Conservation (phyloP, 2,329 filamentous ascomycete species). For the Cercospora sesami region DNA sequence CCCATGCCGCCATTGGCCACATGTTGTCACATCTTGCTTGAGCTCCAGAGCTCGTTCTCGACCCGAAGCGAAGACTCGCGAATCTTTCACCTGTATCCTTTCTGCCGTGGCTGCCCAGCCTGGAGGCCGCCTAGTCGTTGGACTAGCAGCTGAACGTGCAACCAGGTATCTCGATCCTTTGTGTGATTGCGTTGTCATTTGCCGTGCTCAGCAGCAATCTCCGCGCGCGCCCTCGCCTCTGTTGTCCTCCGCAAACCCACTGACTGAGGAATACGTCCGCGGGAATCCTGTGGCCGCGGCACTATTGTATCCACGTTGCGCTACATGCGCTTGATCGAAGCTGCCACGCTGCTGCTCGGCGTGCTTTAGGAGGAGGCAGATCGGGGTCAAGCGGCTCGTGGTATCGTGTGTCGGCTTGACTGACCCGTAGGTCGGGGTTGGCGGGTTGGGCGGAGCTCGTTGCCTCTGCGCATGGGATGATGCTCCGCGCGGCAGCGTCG, state of each 20-base stretch:
- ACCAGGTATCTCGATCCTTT: neutral
- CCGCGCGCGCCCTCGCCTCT: neutral
- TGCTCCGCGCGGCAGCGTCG: neutral
- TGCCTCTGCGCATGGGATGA: neutral
- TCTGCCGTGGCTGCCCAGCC: neutral
- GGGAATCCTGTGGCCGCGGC: neutral
- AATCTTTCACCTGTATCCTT: neutral
- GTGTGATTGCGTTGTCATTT: neutral
- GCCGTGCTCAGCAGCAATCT: neutral
- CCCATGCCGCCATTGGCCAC: neutral
- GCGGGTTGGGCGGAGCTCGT: neutral
- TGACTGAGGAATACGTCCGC: neutral
- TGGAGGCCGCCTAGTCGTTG: neutral
- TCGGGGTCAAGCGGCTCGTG: neutral
- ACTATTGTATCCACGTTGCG: neutral
- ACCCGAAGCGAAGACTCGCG: neutral
- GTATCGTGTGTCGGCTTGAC: neutral
- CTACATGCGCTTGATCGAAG: neutral
- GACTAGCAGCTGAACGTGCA: neutral
- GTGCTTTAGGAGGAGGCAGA: neutral
- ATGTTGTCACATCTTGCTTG: neutral
- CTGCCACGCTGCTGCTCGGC: neutral
- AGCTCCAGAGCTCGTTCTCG: neutral
- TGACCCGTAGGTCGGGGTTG: neutral
- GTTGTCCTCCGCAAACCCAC: neutral